phyloP scores from a whole-genome alignment of 1,284 basidiomycete species.

The Microstroma glucosiphilum region DNA sequence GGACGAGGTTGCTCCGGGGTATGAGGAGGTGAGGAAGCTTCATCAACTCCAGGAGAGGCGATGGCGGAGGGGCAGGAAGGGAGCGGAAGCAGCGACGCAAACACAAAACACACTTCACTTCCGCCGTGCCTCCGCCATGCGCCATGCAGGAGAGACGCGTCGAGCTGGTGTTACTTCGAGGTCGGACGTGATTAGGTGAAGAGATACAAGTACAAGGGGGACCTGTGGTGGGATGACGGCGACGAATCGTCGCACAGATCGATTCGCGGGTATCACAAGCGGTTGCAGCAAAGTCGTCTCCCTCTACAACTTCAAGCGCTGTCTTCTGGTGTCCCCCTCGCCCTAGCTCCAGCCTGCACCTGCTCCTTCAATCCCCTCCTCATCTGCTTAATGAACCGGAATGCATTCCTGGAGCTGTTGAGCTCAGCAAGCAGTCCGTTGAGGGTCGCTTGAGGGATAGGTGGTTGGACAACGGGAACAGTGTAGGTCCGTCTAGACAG shows the following conservation, averaged over 20 bases:
- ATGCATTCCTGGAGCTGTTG: constrained; percentile 30
- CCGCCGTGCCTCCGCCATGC: background rate
- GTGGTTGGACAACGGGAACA: constrained; percentile 12
- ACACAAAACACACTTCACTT: constrained; percentile 1
- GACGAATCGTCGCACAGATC: background rate
- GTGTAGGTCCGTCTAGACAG: constrained; percentile 24
- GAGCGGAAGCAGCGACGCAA: constrained; percentile 6
- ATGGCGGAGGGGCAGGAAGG: too few relatives aligned
- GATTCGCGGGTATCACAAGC: background rate
- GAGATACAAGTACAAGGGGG: background rate
- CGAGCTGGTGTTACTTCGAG: too few relatives aligned
- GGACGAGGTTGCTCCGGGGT: too few relatives aligned
- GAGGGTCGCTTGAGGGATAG: constrained; percentile 7
- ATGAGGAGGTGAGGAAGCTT: background rate
- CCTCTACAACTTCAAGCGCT: background rate
- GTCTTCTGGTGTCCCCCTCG: background rate
- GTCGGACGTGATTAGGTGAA: background rate
- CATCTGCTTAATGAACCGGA: constrained; percentile 33
- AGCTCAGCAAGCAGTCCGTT: constrained; percentile 21
- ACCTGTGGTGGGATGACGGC: background rate
- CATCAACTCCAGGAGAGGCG: background rate
- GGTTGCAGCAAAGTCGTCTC: too few relatives aligned
- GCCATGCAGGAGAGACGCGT: background rate
- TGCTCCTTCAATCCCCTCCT: constrained; percentile 29
- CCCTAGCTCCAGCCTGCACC: constrained; percentile 9